Conservation (phyloP, 768 basidiomycete genomes). For the Thelephora ganbajun region DNA sequence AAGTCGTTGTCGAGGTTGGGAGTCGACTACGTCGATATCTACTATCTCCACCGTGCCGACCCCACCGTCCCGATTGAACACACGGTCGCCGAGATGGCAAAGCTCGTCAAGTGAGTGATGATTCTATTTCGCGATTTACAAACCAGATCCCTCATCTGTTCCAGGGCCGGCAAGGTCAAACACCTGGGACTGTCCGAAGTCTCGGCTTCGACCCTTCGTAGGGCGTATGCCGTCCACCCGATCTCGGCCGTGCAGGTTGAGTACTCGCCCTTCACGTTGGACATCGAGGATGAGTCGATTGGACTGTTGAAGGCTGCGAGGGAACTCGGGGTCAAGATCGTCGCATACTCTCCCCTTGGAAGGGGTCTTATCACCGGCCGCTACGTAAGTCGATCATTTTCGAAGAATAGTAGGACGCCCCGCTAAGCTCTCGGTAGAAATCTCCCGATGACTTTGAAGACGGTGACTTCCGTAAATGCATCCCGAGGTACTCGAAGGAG, state of each 20-base stretch:
- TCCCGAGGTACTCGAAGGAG: constrained; percentile 18
- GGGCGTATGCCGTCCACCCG: constrained; percentile 30
- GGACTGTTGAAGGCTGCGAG: constrained; percentile 25
- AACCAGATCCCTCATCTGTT: no score
- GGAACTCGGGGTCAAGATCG: no score
- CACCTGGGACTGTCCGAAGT: constrained; percentile 18
- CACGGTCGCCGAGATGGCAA: no score
- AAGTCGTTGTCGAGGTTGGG: constrained; percentile 25
- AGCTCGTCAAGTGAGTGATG: no score
- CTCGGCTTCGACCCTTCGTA: no score
- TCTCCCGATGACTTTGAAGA: constrained; percentile 16
- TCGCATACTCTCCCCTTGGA: constrained; percentile 29
- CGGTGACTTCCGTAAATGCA: constrained; percentile 13
- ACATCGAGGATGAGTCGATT: constrained; percentile 27
- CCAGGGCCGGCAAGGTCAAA: no score
- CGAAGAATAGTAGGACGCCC: not conserved
- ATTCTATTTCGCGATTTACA: no score
- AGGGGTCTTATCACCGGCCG: constrained; percentile 18
- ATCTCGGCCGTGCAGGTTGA: constrained; percentile 30
- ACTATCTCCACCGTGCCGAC: constrained; percentile 23
- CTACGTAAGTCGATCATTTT: constrained; percentile 10
- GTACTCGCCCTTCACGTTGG: no score
- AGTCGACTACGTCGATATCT: no score
- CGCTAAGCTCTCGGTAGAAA: constrained; percentile 10
- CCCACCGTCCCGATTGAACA: constrained; percentile 14